Evolutionary conservation across 345 rosid species (phyloP).

Genomic region (Eucalyptus erythrocorys): DNA sequence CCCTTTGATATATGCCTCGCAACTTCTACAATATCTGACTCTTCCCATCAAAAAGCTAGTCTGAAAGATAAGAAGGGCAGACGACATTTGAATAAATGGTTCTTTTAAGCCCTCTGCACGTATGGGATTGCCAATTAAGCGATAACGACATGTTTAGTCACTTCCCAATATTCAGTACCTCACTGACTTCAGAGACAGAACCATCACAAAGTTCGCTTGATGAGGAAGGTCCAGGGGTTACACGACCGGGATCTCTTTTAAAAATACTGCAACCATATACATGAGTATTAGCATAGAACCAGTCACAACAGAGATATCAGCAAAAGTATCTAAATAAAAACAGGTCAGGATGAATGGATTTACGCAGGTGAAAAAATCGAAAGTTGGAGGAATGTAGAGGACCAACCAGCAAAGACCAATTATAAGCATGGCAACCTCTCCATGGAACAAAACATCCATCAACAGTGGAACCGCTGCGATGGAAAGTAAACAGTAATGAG

Average conservation of each 20-base stretch:
- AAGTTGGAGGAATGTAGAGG: background rate
- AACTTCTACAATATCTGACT: conserved; percentile 41
- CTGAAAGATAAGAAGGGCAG: background rate
- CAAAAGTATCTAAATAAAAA: background rate
- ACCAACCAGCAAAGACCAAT: conserved; percentile 44
- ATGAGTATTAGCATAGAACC: background rate
- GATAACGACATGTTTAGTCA: background rate
- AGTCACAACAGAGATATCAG: background rate
- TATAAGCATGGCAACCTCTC: conserved; percentile 22
- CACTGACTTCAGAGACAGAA: background rate
- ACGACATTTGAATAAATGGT: background rate
- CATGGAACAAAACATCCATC: conserved; percentile 20
- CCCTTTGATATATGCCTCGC: conserved; percentile 34
- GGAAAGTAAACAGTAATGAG: background rate
- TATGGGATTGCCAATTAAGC: background rate
- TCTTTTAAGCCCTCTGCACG: background rate
- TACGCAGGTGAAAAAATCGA: background rate
- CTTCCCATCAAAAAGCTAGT: conserved; percentile 8
- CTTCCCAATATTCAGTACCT: background rate
- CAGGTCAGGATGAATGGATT: background rate
- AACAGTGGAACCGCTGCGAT: conserved; percentile 21
- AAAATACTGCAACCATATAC: conserved; percentile 22
- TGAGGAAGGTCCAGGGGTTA: conserved; percentile 3
- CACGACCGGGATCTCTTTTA: conserved; percentile 40
- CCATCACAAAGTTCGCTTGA: background rate